Percentiles rank a stretch among this genome's conserved stretches.
phyloP scores from a whole-genome alignment of 164 flowering plant genomes.

The Nymphaea colorata region DNA sequence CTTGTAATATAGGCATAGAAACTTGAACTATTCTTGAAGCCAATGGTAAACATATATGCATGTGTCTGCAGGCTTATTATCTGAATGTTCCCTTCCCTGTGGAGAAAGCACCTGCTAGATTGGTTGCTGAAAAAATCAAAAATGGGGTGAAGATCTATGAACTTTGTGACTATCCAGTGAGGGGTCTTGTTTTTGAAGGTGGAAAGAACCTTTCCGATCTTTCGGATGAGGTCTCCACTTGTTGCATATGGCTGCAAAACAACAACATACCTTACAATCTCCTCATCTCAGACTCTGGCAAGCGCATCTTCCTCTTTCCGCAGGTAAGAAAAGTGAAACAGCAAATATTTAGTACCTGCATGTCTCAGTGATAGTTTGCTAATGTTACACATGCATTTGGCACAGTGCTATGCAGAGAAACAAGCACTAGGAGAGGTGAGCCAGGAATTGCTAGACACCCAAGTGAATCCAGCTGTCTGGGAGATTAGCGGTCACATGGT shows the following conservation, averaged over 20 bases:
- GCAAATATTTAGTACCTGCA: not conserved
- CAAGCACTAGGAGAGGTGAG: slow-evolving; percentile 80
- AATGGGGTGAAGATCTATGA: slow-evolving; percentile 35
- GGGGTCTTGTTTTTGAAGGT: slow-evolving; percentile 67
- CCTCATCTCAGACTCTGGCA: slow-evolving; percentile 66
- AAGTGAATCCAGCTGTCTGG: slow-evolving; percentile 89
- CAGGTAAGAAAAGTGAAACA: slow-evolving; percentile 35
- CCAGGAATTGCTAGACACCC: slow-evolving; percentile 64
- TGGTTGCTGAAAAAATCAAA: slow-evolving; percentile 11
- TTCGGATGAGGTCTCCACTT: slow-evolving; percentile 40
- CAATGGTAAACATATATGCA: not conserved
- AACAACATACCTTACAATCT: slow-evolving; percentile 71
- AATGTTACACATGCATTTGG: not conserved
- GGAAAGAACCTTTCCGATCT: slow-evolving; percentile 43
- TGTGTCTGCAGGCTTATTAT: slow-evolving; percentile 55
- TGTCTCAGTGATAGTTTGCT: not conserved
- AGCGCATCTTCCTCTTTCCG: slow-evolving; percentile 51
- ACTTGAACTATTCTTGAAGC: not conserved
- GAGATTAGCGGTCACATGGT: slow-evolving; percentile 92
- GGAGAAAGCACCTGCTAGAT: slow-evolving; percentile 52
- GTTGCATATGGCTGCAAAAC: slow-evolving; percentile 64
- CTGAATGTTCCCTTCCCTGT: slow-evolving; percentile 51
- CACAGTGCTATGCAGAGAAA: slow-evolving; percentile 82
- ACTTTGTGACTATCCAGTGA: slow-evolving; percentile 61
- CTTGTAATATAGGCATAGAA: no score